Evolutionary conservation across 2,329 filamentous ascomycete genomes (phyloP).

Genomic region (Aspergillus sclerotialis): DNA sequence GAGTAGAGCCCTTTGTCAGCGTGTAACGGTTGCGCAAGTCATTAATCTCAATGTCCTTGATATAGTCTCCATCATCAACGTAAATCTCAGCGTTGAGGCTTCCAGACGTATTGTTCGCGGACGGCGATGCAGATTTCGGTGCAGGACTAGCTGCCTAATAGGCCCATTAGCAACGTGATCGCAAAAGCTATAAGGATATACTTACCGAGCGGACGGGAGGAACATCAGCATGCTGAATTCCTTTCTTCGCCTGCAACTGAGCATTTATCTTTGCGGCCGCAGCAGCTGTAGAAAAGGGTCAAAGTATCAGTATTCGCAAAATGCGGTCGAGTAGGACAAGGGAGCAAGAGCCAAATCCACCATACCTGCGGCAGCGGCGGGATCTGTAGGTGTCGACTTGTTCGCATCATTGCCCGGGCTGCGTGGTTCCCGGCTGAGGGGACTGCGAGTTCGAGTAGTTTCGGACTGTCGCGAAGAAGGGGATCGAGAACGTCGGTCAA

Average conservation of each 20-base stretch:
- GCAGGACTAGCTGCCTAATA: conserved; percentile 42
- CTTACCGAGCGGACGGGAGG: conserved; percentile 65
- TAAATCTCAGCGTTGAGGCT: conserved; percentile 83
- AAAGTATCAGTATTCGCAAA: too few species aligned
- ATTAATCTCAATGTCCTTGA: conserved; percentile 98
- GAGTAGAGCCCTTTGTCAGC: conserved; percentile 91
- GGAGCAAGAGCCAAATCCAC: conserved; percentile 2
- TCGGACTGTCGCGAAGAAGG: conserved; percentile 63
- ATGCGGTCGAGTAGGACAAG: conserved; percentile 4
- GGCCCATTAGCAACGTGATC: conserved; percentile 8
- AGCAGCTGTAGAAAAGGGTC: conserved; percentile 70
- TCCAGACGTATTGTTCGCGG: conserved; percentile 40
- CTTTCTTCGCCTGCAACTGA: conserved; percentile 76
- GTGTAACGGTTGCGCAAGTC: conserved; percentile 94
- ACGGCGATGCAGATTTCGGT: conserved; percentile 49
- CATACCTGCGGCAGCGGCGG: conserved; percentile 70
- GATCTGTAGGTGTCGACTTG: conserved; percentile 52
- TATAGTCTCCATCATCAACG: conserved; percentile 92
- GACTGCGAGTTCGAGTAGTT: conserved; percentile 71
- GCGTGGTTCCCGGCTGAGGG: conserved; percentile 50
- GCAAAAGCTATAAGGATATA: too few species aligned
- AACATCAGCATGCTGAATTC: conserved; percentile 83
- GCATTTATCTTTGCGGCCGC: conserved; percentile 85
- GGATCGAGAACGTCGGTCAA: conserved; percentile 86
- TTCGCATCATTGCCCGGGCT: conserved; percentile 40